Conservation (phyloP, 177 flowering plant species). For the Vitis hybrid region DNA sequence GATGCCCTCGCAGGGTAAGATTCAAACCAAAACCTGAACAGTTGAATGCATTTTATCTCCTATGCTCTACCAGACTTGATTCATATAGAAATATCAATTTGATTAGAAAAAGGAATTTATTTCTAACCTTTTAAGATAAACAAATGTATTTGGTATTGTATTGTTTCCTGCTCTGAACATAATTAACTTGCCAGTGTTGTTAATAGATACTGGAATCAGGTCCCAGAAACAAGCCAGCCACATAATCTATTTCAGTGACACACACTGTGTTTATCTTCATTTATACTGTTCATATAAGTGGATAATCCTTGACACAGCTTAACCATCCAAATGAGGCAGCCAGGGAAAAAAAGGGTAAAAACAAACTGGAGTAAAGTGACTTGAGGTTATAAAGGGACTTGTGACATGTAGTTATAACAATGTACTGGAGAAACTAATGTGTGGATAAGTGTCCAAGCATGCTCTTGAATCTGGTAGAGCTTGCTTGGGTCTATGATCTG, state of each 20-base stretch:
- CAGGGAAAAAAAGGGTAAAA: too few relatives aligned
- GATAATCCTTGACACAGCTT: too few relatives aligned
- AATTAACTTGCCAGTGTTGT: too few relatives aligned
- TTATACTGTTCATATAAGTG: too few relatives aligned
- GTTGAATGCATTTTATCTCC: neutral
- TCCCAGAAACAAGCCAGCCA: neutral
- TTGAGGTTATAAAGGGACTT: neutral
- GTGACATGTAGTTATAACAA: neutral
- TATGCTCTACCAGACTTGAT: neutral
- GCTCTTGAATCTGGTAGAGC: neutral
- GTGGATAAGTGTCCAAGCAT: neutral
- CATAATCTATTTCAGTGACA: too few relatives aligned
- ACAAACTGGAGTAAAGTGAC: neutral
- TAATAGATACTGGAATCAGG: neutral
- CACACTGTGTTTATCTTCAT: too few relatives aligned
- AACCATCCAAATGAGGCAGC: too few relatives aligned
- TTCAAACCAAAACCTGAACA: neutral
- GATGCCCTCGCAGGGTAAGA: constrained; percentile 76
- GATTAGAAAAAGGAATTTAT: neutral
- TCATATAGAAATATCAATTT: neutral
- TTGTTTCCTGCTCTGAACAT: too few relatives aligned
- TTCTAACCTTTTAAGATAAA: neutral
- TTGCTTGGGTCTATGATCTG: too few relatives aligned
- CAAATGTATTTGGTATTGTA: neutral
- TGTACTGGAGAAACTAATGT: neutral